phyloP scores from a whole-genome alignment of 1,284 basidiomycete genomes.

The Inonotus obliquus region DNA sequence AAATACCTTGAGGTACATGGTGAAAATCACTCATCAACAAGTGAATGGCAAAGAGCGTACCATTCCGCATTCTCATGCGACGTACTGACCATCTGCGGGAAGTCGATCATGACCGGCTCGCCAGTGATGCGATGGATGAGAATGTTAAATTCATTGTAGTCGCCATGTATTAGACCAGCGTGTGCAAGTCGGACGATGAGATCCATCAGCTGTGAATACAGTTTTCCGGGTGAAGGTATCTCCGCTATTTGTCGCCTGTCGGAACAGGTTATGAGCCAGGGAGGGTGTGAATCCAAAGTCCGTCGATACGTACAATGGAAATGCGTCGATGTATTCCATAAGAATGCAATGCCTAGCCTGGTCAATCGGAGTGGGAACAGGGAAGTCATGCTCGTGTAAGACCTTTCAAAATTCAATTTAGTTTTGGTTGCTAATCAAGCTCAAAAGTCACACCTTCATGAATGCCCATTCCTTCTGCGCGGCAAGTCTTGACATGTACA shows the following conservation, averaged over 20 bases:
- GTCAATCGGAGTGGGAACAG: conserved; percentile 91
- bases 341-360: conserved; percentile 93
- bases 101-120: conserved; percentile 94
- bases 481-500: conserved; percentile 97
- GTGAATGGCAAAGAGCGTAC: conserved; percentile 43
- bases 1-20: conserved; percentile 74
- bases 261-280: conserved; percentile 4
- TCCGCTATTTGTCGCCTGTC: conserved; percentile 83
- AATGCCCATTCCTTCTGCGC: conserved; percentile 98
- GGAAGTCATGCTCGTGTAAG: conserved; percentile 90
- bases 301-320: conserved; percentile 71
- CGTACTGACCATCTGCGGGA: conserved; percentile 99
- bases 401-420: conserved; percentile 46
- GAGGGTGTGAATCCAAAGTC: neutral
- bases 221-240: conserved; percentile 78
- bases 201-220: conserved; percentile 94
- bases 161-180: conserved; percentile 94
- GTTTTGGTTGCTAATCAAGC: neutral
- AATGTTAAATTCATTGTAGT: conserved; percentile 99
- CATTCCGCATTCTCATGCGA: conserved; percentile 97
- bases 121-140: conserved; percentile 80
- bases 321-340: conserved; percentile 95
- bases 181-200: conserved; percentile 92
- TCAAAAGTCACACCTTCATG: conserved; percentile 72
- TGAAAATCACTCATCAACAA: conserved; percentile 14